These are phyloP conservation scores for Larix kaempferi DNA, from an alignment of 75 land plant species.

Conservation along the genomic window DNA sequence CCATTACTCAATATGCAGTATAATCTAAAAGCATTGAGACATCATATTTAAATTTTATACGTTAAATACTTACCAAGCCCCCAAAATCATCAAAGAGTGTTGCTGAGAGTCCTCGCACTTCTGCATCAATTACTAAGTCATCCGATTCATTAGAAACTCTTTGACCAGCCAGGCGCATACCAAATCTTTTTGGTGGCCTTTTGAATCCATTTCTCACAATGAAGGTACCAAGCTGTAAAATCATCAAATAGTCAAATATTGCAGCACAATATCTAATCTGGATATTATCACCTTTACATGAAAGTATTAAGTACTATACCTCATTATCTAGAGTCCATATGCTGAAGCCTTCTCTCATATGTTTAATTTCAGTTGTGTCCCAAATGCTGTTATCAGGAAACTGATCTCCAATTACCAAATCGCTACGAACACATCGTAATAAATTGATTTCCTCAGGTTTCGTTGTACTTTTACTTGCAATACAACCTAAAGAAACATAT, in stretches of 20 bases:
- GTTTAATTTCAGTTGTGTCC: slow-evolving; percentile 57
- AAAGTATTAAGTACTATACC: slow-evolving; percentile 9
- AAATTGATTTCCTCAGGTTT: slow-evolving; percentile 35
- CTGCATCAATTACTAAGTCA: slow-evolving; percentile 66
- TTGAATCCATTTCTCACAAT: slow-evolving; percentile 58
- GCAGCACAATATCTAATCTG: background rate
- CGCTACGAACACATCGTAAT: slow-evolving; percentile 81
- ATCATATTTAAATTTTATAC: background rate
- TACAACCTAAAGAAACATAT: slow-evolving; percentile 84
- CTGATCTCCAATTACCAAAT: slow-evolving; percentile 78
- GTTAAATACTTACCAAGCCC: slow-evolving; percentile 65
- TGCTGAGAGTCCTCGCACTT: slow-evolving; percentile 66
- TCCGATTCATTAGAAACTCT: slow-evolving; percentile 39
- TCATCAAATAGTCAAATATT: background rate
- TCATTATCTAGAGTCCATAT: slow-evolving; percentile 82
- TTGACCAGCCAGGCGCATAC: slow-evolving; percentile 57
- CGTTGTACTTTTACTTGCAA: slow-evolving; percentile 64
- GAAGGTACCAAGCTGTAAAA: slow-evolving; percentile 60
- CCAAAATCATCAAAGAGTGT: slow-evolving; percentile 94
- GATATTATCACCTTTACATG: background rate
- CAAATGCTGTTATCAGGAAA: slow-evolving; percentile 75
- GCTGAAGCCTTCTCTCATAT: slow-evolving; percentile 49
- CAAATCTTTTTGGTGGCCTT: slow-evolving; percentile 75
- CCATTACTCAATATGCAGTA: background rate
- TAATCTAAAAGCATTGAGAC: background rate